Percentiles rank a stretch among this genome's conserved stretches.
These are phyloP conservation scores for Verticillium zaregamsianum DNA, from an alignment of 2,329 filamentous ascomycete species.

Conservation along the genomic window DNA sequence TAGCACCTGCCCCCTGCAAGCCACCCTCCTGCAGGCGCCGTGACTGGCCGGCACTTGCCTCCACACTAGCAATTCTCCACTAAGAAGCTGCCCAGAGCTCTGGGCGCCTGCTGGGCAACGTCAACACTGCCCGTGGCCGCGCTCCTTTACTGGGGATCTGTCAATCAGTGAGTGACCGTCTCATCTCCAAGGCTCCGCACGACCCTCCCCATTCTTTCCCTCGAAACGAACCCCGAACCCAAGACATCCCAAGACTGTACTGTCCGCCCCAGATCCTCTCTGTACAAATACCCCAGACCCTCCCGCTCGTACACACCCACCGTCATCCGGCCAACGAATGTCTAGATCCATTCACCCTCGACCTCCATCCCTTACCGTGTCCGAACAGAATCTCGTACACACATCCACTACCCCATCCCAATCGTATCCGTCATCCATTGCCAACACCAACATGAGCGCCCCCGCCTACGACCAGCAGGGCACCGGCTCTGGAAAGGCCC, in stretches of 20 bases:
- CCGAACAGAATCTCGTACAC: neutral
- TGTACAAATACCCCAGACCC: neutral
- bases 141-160: neutral
- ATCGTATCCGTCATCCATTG: neutral
- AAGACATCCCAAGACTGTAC: neutral
- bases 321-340: neutral
- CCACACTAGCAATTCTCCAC: neutral
- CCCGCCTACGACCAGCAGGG: constrained; percentile 6
- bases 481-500: constrained; percentile 10
- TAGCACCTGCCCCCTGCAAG: neutral
- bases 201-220: neutral
- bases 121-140: neutral
- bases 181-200: neutral
- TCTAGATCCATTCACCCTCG: neutral
- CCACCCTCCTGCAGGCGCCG: neutral
- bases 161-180: neutral
- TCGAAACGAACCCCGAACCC: neutral
- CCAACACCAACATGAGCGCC: constrained; percentile 11
- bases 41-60: neutral
- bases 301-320: neutral
- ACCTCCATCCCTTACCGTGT: neutral
- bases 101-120: neutral
- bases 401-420: neutral
- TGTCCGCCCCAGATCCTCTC: neutral
- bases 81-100: neutral